Evolutionary conservation across 345 rosid species (phyloP), one percentile per base, ranked within the genome.

Genomic region (Mangifera indica): DNA sequence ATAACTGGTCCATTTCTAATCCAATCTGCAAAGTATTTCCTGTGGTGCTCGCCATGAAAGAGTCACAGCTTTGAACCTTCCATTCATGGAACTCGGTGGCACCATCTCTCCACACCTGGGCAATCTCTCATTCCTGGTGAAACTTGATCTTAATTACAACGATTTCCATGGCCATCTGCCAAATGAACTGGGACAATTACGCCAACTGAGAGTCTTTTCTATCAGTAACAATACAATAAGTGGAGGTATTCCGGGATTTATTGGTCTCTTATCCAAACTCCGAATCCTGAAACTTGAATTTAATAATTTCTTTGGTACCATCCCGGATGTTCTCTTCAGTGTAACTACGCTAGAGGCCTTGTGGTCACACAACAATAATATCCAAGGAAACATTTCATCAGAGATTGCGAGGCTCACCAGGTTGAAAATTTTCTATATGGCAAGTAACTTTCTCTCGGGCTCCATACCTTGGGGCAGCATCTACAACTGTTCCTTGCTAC

Each of bases 61-160:
- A 57, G 74, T 70, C 59, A 70, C 12, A 15, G 25, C 70, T 20
- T 45, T 76, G 12, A 18, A 63, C 17, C 79, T 76, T 29, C 44
- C 79, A 55, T 0, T 42, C 25, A 53, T 69, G 52, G 52, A 17
- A 15, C 49, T 70, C 15, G 0, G 40, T 9, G 77, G 77, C 24
- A 67, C 61, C 57, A 14, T 76, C 10, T 60, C 79, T 46, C 70
- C 65, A 20, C 20, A 64, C 13, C 3, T 70, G 2, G 71, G 74
- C 48, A 70, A 76, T 61, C 53, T 76, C 2, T 54, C 74, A 0
- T 76, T 70, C 51, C 70, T 76, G 10, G 54, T 3, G 3, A 5
- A 3, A 3, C 14, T 66, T 5, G 8, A 11, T 11, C n/a, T 73
- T 18, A 2, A 13, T 0, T 40, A 52, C 42, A 76, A 76, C 22